Evolutionary conservation across 768 basidiomycete species (phyloP).

Genomic region (Suillus discolor): DNA sequence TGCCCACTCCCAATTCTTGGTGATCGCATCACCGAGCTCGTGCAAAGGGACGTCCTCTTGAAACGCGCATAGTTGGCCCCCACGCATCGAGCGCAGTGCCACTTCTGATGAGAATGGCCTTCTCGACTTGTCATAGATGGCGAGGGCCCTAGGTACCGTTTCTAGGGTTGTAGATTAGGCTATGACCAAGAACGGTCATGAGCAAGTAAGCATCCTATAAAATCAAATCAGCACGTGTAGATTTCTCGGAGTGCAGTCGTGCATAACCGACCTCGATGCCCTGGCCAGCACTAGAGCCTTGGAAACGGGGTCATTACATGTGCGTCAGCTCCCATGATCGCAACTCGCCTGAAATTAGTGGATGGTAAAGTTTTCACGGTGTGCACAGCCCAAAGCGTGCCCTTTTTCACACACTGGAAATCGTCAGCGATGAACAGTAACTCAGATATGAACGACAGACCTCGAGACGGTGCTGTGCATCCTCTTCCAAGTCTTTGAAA

Average conservation of each 20-base stretch:
- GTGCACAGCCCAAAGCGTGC: constrained; percentile 67
- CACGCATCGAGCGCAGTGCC: constrained; percentile 24
- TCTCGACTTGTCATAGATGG: constrained; percentile 52
- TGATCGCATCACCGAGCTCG: constrained; percentile 43
- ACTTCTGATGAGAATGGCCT: constrained; percentile 46
- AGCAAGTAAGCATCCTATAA: constrained; percentile 40
- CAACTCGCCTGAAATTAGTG: constrained; percentile 54
- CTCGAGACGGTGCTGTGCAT: constrained; percentile 57
- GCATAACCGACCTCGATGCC: constrained; percentile 40
- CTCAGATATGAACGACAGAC: constrained; percentile 36
- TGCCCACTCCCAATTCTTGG: constrained; percentile 61
- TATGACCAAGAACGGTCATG: constrained; percentile 46
- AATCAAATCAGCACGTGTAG: neutral
- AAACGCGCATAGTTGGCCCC: constrained; percentile 17
- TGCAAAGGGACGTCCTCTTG: constrained; percentile 36
- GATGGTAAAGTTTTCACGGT: constrained; percentile 52
- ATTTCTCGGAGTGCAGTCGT: neutral
- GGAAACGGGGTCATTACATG: constrained; percentile 45
- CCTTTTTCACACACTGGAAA: constrained; percentile 51
- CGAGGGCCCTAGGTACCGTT: constrained; percentile 42
- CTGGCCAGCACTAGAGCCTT: constrained; percentile 46
- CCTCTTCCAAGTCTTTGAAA: constrained; percentile 60
- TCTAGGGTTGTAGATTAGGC: constrained; percentile 29
- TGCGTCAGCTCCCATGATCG: constrained; percentile 46
- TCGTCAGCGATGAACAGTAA: constrained; percentile 6